Evolutionary conservation across 345 rosid genomes (phyloP), one percentile per base, ranked within the genome.

Genomic region (Citrus cavaleriei): DNA sequence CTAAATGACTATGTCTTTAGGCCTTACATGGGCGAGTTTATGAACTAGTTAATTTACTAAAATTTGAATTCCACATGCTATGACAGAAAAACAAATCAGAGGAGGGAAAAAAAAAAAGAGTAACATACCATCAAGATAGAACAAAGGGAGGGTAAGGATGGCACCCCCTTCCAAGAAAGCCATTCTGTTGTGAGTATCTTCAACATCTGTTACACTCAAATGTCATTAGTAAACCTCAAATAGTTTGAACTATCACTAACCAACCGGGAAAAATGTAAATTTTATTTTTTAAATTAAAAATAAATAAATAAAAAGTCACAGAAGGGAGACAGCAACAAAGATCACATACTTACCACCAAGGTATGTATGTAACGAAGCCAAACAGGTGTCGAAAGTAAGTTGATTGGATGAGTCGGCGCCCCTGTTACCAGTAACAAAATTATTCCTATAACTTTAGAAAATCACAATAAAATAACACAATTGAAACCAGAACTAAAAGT

Each of bases 351-450:
- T 88, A 96, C 99, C 98, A 1, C 98, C 99, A 27, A 96, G 94
- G 86, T 96, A 96, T 0, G 94, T 86, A 84, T 96, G 99, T 75
- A 94, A 65, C 19, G 98, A 91, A 83, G 97, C 92, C 94, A 94
- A 83, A 78, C 87, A 62, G 19, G 97, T 86, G 81, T 96, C 85
- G 84, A 92, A 96, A 37, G 90, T 84, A 79, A 80, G 79, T 67
- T 83, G 95, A 82, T 75, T 83, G 69, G 82, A 74, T 70, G 87
- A 57, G 32, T 63, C 34, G 9, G 69, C 76, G 54, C 76, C 88
- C 14, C 90, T 92, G 49, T 21, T 42, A 27, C 9, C 30, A 59
- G 58, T 42, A 66, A 66, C 24, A 68, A 58, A 34, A 72, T 30
- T 30, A 63, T 42, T 49, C 38, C 51, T 24, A 38, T 10, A 35